Percentiles rank a stretch among this genome's conserved stretches.
Conservation (phyloP, 1,284 basidiomycete species). For the Pseudozyma tsukubaensis region DNA sequence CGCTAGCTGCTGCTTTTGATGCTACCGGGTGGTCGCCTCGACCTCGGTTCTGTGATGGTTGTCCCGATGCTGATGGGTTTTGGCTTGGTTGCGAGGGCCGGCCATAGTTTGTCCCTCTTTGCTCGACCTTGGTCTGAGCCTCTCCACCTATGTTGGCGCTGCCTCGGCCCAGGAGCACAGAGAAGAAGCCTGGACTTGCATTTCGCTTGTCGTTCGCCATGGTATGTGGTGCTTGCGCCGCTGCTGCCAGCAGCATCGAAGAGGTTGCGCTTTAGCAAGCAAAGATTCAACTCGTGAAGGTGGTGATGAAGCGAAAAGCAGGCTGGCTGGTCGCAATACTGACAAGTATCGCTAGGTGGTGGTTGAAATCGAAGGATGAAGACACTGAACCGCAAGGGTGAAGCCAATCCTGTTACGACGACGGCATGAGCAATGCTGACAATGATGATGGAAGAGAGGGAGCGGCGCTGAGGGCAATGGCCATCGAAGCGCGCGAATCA, state of each 20-base stretch:
- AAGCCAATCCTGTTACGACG: too few relatives aligned
- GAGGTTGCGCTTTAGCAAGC: neutral
- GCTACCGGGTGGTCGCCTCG: neutral
- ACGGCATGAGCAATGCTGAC: too few relatives aligned
- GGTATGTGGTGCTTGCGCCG: neutral
- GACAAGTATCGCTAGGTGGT: too few relatives aligned
- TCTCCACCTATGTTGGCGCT: conserved; percentile 5
- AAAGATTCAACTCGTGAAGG: too few relatives aligned
- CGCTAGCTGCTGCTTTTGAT: too few relatives aligned
- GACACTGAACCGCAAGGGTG: too few relatives aligned
- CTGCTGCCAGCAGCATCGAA: conserved; percentile 12
- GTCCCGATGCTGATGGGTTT: neutral
- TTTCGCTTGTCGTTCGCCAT: conserved; percentile 22
- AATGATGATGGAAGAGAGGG: neutral
- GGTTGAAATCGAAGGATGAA: too few relatives aligned
- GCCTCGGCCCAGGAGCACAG: conserved; percentile 35
- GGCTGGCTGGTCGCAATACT: neutral
- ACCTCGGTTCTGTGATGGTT: neutral
- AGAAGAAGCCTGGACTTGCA: conserved; percentile 32
- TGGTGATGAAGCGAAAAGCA: too few relatives aligned
- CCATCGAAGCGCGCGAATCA: too few relatives aligned
- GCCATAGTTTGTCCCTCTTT: conserved; percentile 5
- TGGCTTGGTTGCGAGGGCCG: neutral
- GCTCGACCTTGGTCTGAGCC: conserved; percentile 6
- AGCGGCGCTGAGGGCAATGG: too few relatives aligned